phyloP scores from a whole-genome alignment of 2,329 filamentous ascomycete genomes.

The Proliferodiscus dingleyae region DNA sequence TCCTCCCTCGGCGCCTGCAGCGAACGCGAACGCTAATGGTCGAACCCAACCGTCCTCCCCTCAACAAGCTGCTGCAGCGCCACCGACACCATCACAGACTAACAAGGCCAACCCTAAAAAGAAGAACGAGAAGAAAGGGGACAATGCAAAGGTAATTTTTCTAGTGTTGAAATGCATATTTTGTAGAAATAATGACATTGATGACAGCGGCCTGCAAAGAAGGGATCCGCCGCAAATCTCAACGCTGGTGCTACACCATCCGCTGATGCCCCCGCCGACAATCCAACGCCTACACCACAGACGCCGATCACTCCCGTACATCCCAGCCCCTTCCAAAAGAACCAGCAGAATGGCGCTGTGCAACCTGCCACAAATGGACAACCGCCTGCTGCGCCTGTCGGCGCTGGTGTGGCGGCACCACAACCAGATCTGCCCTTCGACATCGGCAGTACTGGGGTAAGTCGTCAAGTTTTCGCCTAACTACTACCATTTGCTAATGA shows the following conservation, averaged over 20 bases:
- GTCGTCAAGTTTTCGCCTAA: background rate
- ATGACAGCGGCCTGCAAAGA: constrained; percentile 42
- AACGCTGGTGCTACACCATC: constrained; percentile 53
- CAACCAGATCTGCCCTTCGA: constrained; percentile 45
- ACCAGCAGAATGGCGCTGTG: constrained; percentile 40
- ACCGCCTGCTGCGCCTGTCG: constrained; percentile 37
- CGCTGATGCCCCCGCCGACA: constrained; percentile 50
- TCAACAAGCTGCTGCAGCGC: constrained; percentile 58
- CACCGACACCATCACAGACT: constrained; percentile 69
- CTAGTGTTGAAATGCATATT: constrained; percentile 30
- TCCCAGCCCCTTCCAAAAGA: constrained; percentile 40
- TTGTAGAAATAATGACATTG: constrained; percentile 33
- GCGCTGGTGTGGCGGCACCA: constrained; percentile 40
- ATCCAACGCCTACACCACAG: constrained; percentile 55
- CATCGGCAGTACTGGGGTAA: constrained; percentile 40
- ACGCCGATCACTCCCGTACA: constrained; percentile 61
- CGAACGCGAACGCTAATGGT: constrained; percentile 46
- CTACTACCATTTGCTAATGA: constrained; percentile 4
- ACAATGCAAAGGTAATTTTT: constrained; percentile 60
- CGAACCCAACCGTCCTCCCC: constrained; percentile 58
- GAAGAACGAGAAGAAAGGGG: constrained; percentile 82
- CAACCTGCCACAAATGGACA: constrained; percentile 37
- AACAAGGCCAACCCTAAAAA: constrained; percentile 75
- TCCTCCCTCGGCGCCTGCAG: constrained; percentile 55
- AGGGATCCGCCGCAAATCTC: constrained; percentile 55